phyloP scores from a whole-genome alignment of 495 filamentous ascomycete species.

The Acidomyces sp. region DNA sequence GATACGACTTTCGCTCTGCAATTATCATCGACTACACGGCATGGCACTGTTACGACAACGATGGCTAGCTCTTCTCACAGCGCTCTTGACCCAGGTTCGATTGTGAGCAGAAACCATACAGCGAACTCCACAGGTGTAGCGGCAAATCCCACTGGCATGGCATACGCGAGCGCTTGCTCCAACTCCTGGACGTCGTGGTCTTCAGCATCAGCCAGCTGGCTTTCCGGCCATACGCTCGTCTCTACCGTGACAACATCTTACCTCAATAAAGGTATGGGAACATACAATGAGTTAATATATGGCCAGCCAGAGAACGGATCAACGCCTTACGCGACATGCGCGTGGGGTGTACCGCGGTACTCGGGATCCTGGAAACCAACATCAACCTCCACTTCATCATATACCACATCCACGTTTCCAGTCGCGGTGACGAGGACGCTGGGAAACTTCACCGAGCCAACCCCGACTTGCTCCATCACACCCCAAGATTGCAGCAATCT shows the following conservation, averaged over 20 bases:
- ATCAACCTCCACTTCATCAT: neutral
- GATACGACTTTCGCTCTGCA: too few relatives aligned
- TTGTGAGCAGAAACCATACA: too few relatives aligned
- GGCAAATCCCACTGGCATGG: neutral
- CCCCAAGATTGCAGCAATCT: neutral
- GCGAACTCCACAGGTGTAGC: too few relatives aligned
- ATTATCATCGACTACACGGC: too few relatives aligned
- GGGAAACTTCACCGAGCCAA: neutral
- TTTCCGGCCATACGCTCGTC: neutral
- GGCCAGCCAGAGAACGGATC: too few relatives aligned
- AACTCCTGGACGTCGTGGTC: neutral
- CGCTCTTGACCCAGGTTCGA: too few relatives aligned
- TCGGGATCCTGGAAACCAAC: neutral
- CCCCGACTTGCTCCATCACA: neutral
- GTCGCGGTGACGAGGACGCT: neutral
- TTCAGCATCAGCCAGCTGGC: neutral
- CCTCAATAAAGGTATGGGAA: neutral
- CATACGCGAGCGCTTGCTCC: neutral
- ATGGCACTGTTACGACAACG: too few relatives aligned
- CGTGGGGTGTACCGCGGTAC: neutral
- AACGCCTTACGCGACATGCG: neutral
- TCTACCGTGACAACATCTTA: neutral
- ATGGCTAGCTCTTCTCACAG: too few relatives aligned
- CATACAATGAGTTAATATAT: neutral
- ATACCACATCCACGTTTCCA: neutral